phyloP scores from a whole-genome alignment of 805 yeast species.

The Metschnikowia similis region DNA sequence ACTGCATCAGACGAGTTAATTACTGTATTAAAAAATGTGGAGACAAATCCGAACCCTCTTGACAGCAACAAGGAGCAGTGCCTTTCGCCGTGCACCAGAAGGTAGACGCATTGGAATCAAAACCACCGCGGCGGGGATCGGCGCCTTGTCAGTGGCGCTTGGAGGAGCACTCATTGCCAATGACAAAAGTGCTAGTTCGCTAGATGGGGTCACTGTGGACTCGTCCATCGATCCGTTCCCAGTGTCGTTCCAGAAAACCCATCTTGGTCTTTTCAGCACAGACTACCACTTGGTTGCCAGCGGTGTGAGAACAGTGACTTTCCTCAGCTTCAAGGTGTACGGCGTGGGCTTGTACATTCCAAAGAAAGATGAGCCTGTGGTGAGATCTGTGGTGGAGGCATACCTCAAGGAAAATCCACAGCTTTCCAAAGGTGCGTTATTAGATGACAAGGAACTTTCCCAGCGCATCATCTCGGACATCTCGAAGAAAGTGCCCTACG shows the following conservation, averaged over 20 bases:
- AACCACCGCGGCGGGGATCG: slow-evolving; percentile 5
- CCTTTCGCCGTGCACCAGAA: not conserved
- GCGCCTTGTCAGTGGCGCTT: slow-evolving; percentile 14
- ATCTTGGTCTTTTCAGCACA: slow-evolving; percentile 20
- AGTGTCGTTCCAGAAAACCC: slow-evolving; percentile 1
- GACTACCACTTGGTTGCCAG: slow-evolving; percentile 62
- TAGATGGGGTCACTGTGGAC: slow-evolving; percentile 41
- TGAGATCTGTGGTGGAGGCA: slow-evolving; percentile 6
- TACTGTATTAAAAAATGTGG: not conserved
- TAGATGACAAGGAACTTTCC: slow-evolving; percentile 51
- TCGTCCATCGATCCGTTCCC: slow-evolving; percentile 50
- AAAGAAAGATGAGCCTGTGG: slow-evolving; percentile 43
- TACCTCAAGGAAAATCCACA: slow-evolving; percentile 7
- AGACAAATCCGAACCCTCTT: not conserved
- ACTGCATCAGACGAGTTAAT: not conserved
- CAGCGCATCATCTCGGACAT: slow-evolving; percentile 51
- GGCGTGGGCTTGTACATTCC: slow-evolving; percentile 82
- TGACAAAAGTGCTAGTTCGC: slow-evolving; percentile 17
- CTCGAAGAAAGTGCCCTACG: slow-evolving; percentile 55
- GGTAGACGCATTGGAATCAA: not conserved
- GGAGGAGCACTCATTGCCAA: slow-evolving; percentile 18
- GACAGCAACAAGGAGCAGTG: not conserved
- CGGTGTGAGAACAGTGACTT: slow-evolving; percentile 82
- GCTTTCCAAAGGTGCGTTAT: slow-evolving; percentile 12
- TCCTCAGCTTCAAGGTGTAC: slow-evolving; percentile 77